These are phyloP conservation scores for Pythium phragmiticola DNA, from an alignment of 352 stramenopile species.

Conservation along the genomic window DNA sequence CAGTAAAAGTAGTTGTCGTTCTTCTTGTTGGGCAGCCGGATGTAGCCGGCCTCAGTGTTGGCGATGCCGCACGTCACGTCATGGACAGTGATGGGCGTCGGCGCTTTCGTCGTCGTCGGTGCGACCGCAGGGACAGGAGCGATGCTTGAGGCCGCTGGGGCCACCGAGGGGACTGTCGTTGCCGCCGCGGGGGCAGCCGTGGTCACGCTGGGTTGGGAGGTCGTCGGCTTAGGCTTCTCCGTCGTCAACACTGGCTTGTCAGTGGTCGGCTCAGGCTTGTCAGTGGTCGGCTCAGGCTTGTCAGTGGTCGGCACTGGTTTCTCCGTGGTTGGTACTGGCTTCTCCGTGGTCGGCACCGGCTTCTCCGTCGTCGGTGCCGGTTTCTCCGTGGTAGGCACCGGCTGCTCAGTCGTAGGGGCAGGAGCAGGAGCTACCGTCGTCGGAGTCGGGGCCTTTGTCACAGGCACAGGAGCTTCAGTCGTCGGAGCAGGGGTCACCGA, in stretches of 20 bases:
- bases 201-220: too few species aligned
- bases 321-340: constrained; percentile 1
- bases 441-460: constrained; percentile 1
- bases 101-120: background rate
- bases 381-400: background rate
- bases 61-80: constrained; percentile 4
- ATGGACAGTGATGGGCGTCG: constrained; percentile 4
- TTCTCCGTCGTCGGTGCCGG: constrained; percentile 1
- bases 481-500: background rate
- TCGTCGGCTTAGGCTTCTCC: too few species aligned
- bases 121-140: background rate
- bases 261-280: too few species aligned
- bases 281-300: background rate
- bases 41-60: constrained; percentile 16
- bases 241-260: too few species aligned
- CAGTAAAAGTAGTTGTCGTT: constrained; percentile 74
- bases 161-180: background rate
- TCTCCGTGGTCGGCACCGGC: background rate
- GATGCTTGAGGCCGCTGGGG: background rate
- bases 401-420: constrained; percentile 1
- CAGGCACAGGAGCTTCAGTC: constrained; percentile 1
- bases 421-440: constrained; percentile 1
- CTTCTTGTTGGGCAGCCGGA: constrained; percentile 19
- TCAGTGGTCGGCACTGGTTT: background rate
- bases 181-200: background rate